Evolutionary conservation across 1,284 basidiomycete genomes (phyloP), one percentile per base, ranked within the genome.

Genomic region (Neonothopanus nambi): DNA sequence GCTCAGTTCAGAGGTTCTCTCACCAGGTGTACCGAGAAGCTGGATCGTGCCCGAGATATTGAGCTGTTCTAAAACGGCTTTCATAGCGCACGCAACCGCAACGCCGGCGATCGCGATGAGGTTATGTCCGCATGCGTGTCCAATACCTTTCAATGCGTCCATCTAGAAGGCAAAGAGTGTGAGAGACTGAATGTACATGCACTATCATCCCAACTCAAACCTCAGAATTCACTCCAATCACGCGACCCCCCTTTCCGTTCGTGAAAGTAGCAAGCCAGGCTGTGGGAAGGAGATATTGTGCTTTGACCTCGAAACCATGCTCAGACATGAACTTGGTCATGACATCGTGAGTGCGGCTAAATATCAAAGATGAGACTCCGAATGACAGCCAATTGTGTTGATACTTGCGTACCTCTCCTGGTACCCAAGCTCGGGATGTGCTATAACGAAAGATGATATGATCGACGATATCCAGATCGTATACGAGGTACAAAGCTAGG

Each of bases 91-190:
- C 0, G 87, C 80, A 18, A 88, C 81, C 1, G 82, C 89, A 3
- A 91, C 81, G 11, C 89, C 89, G 49, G 74, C 67, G 48, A 91
- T 85, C 3, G 86, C 87, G 55, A 93, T 91, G 41, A 92, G 71
- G 61, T 90, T 91, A 65, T 91, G 88, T 1, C 88, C 89, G 59
- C 89, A 91, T 0, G 86, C 88, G 63, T 90, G 88, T 0, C 86
- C 85, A 23, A 88, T 73, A 1, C 80, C 82, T 9, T 35, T 46
- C 7, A 54, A 46, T 1, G 82, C 82, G 42, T 83, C 82, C 79
- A 82, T 83, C 72, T 78, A 53, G 3, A 24, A 28, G 11, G 47
- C 52, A 3, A 36, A 38, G 39, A 36, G 28, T 23, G 15, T n/a
- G n/a, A n/a, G n/a, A n/a, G n/a, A n/a, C n/a, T 40, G 9, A 11